Conservation (phyloP, 306 rosid genomes). For the Gillenia trifoliata region DNA sequence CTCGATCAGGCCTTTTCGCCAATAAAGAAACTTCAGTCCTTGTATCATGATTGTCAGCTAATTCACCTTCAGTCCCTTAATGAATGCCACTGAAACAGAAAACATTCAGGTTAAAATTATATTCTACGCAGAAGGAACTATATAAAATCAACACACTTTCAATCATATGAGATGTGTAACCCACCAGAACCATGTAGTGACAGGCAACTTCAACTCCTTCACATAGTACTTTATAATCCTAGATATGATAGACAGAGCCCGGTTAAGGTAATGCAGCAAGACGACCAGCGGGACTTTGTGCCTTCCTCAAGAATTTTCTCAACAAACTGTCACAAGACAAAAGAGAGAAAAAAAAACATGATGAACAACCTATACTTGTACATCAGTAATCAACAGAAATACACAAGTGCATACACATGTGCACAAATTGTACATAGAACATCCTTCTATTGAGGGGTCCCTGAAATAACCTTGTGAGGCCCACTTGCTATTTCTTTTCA, state of each 20-base stretch:
- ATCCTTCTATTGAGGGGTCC: no score
- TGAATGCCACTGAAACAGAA: conserved; percentile 75
- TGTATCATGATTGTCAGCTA: conserved; percentile 72
- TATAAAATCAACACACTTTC: neutral
- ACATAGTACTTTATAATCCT: conserved; percentile 70
- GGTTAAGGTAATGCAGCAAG: conserved; percentile 85
- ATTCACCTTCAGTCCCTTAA: conserved; percentile 93
- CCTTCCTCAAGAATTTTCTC: conserved; percentile 86
- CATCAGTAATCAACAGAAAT: neutral
- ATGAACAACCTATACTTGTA: neutral
- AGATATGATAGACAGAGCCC: conserved; percentile 78
- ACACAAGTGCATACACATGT: neutral
- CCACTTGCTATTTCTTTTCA: no score
- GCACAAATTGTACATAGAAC: neutral
- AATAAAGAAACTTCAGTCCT: conserved; percentile 68
- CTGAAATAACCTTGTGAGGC: neutral
- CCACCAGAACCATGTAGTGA: conserved; percentile 87
- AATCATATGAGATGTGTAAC: conserved; percentile 8
- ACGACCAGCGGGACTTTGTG: conserved; percentile 90
- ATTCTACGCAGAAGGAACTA: conserved; percentile 16
- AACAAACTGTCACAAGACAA: conserved; percentile 48
- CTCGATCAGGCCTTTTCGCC: conserved; percentile 75
- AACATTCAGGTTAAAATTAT: conserved; percentile 13
- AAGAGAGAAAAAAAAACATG: neutral
- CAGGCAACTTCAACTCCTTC: conserved; percentile 73